phyloP scores from a whole-genome alignment of 1,139 yeast species.

The Debaryomyces fabryi region DNA sequence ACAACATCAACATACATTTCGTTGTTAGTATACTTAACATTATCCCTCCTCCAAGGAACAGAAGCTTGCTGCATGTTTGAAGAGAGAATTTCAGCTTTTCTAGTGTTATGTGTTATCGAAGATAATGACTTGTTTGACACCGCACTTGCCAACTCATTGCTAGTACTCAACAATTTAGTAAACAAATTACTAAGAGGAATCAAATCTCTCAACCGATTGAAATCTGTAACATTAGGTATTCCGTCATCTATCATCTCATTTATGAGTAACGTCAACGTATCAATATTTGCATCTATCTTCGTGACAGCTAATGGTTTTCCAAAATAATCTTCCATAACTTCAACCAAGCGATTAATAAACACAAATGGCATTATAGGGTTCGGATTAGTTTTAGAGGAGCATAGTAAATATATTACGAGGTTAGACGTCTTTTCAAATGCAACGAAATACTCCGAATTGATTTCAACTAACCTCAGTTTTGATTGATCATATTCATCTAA shows the following conservation, averaged over 20 bases:
- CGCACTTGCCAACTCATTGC: constrained; percentile 34
- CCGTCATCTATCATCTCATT: constrained; percentile 74
- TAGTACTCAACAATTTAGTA: constrained; percentile 38
- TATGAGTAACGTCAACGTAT: constrained; percentile 57
- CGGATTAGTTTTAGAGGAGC: constrained; percentile 14
- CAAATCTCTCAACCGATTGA: constrained; percentile 67
- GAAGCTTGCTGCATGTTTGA: constrained; percentile 11
- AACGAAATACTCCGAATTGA: constrained; percentile 33
- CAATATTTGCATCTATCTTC: constrained; percentile 66
- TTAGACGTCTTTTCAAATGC: constrained; percentile 26
- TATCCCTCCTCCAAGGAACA: constrained; percentile 75
- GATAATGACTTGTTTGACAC: constrained; percentile 20
- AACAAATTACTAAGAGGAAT: constrained; percentile 61
- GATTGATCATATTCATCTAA: constrained; percentile 17
- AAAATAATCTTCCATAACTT: constrained; percentile 59
- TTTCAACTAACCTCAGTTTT: constrained; percentile 24
- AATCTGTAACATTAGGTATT: constrained; percentile 70
- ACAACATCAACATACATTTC: constrained; percentile 80
- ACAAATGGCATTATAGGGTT: constrained; percentile 59
- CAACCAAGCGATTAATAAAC: constrained; percentile 55
- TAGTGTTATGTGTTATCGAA: constrained; percentile 11
- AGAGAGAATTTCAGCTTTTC: constrained; percentile 8
- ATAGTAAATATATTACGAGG: constrained; percentile 30
- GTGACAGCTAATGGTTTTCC: constrained; percentile 57
- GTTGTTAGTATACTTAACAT: constrained; percentile 68